Conservation (phyloP, 768 basidiomycete species). For the Auriscalpium vulgare region DNA sequence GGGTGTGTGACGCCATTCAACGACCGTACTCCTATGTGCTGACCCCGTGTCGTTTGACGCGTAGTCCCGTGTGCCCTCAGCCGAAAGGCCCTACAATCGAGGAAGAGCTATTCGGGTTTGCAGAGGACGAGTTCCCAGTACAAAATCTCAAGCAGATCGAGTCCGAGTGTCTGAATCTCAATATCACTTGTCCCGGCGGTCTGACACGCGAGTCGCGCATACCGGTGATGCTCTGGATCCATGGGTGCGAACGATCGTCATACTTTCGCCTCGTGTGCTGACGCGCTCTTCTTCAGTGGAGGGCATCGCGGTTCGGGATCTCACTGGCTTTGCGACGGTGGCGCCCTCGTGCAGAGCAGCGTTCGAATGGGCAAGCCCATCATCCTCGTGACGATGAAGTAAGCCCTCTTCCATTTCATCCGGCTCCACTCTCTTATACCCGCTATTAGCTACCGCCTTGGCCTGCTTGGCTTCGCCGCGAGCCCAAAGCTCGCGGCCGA, state of each 20-base stretch:
- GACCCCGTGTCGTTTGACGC: background rate
- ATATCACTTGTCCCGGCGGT: conserved; percentile 67
- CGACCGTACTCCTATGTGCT: background rate
- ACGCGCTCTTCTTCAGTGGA: conserved; percentile 37
- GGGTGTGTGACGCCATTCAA: conserved; percentile 40
- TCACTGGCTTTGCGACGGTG: conserved; percentile 72
- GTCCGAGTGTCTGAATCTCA: conserved; percentile 74
- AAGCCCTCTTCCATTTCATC: conserved; percentile 24
- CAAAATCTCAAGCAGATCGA: conserved; percentile 59
- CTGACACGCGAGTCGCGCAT: conserved; percentile 42
- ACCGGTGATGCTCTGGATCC: conserved; percentile 84
- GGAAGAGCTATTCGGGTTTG: conserved; percentile 53
- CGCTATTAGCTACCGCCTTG: conserved; percentile 57
- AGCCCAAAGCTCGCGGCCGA: conserved; percentile 58
- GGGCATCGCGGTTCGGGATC: conserved; percentile 68
- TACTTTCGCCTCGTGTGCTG: background rate
- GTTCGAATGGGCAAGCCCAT: conserved; percentile 54
- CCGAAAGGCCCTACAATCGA: conserved; percentile 40
- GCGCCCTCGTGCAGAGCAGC: conserved; percentile 62
- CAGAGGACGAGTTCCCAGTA: conserved; percentile 42
- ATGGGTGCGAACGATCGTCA: conserved; percentile 47
- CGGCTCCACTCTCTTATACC: conserved; percentile 3
- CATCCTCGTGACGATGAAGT: conserved; percentile 73
- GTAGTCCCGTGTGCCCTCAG: conserved; percentile 74
- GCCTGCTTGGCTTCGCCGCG: conserved; percentile 71